Conservation (phyloP, 2,329 filamentous ascomycete species). For the Xylariaceae sp. region DNA sequence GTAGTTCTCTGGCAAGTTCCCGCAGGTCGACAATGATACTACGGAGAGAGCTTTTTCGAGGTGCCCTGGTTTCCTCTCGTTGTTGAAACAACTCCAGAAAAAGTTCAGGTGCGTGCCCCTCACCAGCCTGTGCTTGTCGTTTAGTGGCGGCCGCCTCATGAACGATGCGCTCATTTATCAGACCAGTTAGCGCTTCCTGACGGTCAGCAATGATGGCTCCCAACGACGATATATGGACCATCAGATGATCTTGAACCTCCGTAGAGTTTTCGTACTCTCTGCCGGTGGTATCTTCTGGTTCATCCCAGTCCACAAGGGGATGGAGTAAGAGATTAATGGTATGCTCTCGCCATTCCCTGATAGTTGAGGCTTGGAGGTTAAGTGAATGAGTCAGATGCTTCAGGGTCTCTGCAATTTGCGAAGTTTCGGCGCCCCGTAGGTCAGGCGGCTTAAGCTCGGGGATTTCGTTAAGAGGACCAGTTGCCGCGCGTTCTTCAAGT, state of each 20-base stretch:
- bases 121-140: conserved; percentile 52
- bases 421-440: conserved; percentile 66
- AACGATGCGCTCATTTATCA: conserved; percentile 67
- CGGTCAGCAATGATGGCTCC: conserved; percentile 74
- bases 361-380: conserved; percentile 63
- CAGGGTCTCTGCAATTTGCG: conserved; percentile 57
- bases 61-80: conserved; percentile 45
- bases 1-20: conserved; percentile 52
- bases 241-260: conserved; percentile 80
- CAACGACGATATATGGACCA: conserved; percentile 76
- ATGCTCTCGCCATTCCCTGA: conserved; percentile 69
- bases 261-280: conserved; percentile 88
- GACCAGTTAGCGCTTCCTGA: conserved; percentile 67
- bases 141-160: conserved; percentile 64
- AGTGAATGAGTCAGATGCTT: conserved; percentile 61
- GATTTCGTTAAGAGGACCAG: conserved; percentile 56
- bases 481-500: conserved; percentile 48
- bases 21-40: conserved; percentile 66
- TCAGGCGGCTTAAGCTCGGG: conserved; percentile 51
- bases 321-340: conserved; percentile 66
- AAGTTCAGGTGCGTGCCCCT: conserved; percentile 66
- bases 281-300: conserved; percentile 66
- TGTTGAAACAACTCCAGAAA: conserved; percentile 46
- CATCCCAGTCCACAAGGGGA: conserved; percentile 78
- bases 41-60: conserved; percentile 59